Evolutionary conservation across 1,139 yeast species (phyloP).

Genomic region (Hemisphaericaspora xylofermentans): DNA sequence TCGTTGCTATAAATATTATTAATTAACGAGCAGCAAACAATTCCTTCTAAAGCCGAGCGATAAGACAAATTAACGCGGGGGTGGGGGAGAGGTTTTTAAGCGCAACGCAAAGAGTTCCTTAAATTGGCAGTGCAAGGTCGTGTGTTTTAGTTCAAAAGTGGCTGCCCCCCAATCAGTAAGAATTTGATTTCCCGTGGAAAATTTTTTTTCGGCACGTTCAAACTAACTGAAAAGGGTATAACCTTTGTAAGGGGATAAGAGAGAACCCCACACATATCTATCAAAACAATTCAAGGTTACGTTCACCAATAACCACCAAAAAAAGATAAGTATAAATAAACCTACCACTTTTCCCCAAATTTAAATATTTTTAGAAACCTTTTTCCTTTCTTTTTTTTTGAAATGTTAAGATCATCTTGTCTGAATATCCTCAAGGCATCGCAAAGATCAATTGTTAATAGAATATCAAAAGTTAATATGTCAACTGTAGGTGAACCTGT

Average conservation of each 20-base stretch:
- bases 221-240: background rate
- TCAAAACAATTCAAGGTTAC: too few relatives aligned
- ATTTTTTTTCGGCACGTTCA: background rate
- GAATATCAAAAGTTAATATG: slow-evolving; percentile 9
- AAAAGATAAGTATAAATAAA: background rate
- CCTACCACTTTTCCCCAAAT: background rate
- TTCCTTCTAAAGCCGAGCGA: background rate
- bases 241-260: background rate
- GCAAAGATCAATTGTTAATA: slow-evolving; percentile 3
- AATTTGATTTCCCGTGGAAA: slow-evolving; percentile 6
- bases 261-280: background rate
- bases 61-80: background rate
- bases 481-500: slow-evolving; percentile 26
- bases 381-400: slow-evolving; percentile 1
- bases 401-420: slow-evolving; percentile 7
- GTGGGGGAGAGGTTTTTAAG: background rate
- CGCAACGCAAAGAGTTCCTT: too few relatives aligned
- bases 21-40: background rate
- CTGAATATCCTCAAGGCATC: slow-evolving; percentile 4
- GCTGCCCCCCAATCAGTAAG: too few relatives aligned
- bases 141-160: background rate
- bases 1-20: slow-evolving; percentile 14
- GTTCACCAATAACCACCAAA: too few relatives aligned
- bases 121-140: background rate
- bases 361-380: slow-evolving; percentile 2